A percentile compares a stretch with the other conserved stretches of the same genome.
Conservation (phyloP, 1,139 yeast species). For the Trichomonascaceae sp. region DNA sequence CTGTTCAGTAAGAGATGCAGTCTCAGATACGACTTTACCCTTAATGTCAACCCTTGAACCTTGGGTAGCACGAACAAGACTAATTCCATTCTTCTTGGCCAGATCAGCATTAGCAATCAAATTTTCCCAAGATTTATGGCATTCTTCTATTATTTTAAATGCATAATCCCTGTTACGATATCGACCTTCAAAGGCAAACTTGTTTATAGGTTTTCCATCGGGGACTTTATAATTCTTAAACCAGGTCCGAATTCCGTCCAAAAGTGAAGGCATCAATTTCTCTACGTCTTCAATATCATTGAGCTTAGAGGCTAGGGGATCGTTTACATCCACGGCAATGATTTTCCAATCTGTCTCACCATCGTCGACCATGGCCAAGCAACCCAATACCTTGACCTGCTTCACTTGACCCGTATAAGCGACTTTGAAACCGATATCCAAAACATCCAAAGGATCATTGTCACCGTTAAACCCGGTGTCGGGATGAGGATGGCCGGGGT, state of each 20-base stretch:
- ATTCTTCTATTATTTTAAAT: slow-evolving; percentile 58
- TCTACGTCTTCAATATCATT: slow-evolving; percentile 73
- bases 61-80: neutral
- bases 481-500: slow-evolving; percentile 59
- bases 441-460: slow-evolving; percentile 85
- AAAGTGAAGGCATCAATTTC: slow-evolving; percentile 69
- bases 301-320: slow-evolving; percentile 67
- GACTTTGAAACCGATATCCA: slow-evolving; percentile 76
- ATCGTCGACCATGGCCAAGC: slow-evolving; percentile 82
- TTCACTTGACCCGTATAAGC: slow-evolving; percentile 70
- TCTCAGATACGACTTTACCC: neutral
- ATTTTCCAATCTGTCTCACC: slow-evolving; percentile 96
- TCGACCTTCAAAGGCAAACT: slow-evolving; percentile 76
- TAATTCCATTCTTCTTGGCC: neutral
- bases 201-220: slow-evolving; percentile 81
- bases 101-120: slow-evolving; percentile 45
- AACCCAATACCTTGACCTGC: slow-evolving; percentile 78
- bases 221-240: slow-evolving; percentile 86
- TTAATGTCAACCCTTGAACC: neutral
- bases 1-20: neutral
- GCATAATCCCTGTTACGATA: slow-evolving; percentile 68
- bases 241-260: slow-evolving; percentile 84
- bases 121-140: slow-evolving; percentile 63
- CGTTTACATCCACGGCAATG: slow-evolving; percentile 66
- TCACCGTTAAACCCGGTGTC: slow-evolving; percentile 67